A percentile compares a stretch with the other conserved stretches of the same genome.
phyloP scores from a whole-genome alignment of 352 stramenopile genomes.

The Stephanocyclus meneghinianus region DNA sequence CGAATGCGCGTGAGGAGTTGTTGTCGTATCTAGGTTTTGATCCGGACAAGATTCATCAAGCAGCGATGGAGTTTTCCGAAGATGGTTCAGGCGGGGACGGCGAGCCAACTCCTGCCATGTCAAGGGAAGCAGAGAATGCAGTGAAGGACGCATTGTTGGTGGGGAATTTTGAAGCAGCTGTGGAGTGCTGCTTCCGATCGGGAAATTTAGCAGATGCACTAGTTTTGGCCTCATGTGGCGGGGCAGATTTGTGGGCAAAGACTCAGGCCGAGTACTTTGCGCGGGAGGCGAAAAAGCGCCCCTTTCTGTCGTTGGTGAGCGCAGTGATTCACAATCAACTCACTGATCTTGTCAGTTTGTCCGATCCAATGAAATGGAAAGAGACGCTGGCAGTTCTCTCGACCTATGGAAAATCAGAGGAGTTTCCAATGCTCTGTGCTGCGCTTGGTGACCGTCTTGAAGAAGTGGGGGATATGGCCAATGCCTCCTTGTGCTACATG shows the following conservation, averaged over 20 bases:
- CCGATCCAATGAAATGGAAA: slow-evolving; percentile 91
- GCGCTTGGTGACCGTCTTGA: slow-evolving; percentile 91
- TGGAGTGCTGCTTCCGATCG: slow-evolving; percentile 94
- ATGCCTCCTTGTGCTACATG: slow-evolving; percentile 96
- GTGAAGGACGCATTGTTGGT: slow-evolving; percentile 95
- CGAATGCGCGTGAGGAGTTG: slow-evolving; percentile 91
- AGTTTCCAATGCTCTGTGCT: slow-evolving; percentile 95
- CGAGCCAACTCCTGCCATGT: slow-evolving; percentile 41
- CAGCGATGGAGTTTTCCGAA: slow-evolving; percentile 57
- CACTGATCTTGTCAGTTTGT: slow-evolving; percentile 84
- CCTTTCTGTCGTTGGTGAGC: slow-evolving; percentile 93
- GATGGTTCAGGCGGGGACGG: slow-evolving; percentile 7
- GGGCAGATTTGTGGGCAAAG: slow-evolving; percentile 92
- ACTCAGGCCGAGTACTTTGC: slow-evolving; percentile 94
- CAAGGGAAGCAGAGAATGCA: slow-evolving; percentile 88
- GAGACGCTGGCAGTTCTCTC: slow-evolving; percentile 96
- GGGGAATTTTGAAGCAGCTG: slow-evolving; percentile 96
- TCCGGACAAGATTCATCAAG: slow-evolving; percentile 86
- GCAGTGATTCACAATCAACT: slow-evolving; percentile 94
- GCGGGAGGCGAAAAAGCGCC: slow-evolving; percentile 83
- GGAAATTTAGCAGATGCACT: slow-evolving; percentile 95
- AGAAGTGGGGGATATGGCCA: slow-evolving; percentile 86
- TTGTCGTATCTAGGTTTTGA: slow-evolving; percentile 93
- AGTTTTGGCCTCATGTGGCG: slow-evolving; percentile 88
- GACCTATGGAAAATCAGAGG: slow-evolving; percentile 95